phyloP scores from a whole-genome alignment of 495 filamentous ascomycete genomes.

The Parathielavia appendiculata region DNA sequence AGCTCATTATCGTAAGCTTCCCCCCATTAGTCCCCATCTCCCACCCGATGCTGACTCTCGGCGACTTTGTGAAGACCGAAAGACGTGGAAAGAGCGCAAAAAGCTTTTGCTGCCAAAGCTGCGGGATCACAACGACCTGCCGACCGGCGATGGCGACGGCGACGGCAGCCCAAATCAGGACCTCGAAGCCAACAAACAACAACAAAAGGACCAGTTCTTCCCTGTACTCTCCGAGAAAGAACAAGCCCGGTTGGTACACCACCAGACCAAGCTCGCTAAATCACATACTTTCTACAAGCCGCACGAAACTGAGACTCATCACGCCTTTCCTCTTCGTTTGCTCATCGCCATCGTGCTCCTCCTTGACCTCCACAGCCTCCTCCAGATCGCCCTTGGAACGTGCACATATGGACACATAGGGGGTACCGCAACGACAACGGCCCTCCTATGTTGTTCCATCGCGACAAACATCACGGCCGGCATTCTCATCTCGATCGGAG shows the following conservation, averaged over 20 bases:
- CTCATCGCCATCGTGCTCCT: slow-evolving; percentile 66
- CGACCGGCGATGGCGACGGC: slow-evolving; percentile 20
- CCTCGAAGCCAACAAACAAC: slow-evolving; percentile 23
- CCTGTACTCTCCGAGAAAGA: slow-evolving; percentile 57
- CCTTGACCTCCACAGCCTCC: slow-evolving; percentile 66
- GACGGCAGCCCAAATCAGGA: neutral
- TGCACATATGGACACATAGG: slow-evolving; percentile 63
- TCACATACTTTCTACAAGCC: slow-evolving; percentile 83
- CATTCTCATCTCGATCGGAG: slow-evolving; percentile 65
- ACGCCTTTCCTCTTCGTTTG: slow-evolving; percentile 67
- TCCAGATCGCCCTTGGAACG: slow-evolving; percentile 71
- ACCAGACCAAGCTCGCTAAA: slow-evolving; percentile 68
- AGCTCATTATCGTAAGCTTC: slow-evolving; percentile 40
- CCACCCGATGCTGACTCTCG: neutral
- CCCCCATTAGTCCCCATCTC: too few relatives aligned
- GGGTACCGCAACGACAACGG: slow-evolving; percentile 65
- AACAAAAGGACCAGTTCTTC: slow-evolving; percentile 44
- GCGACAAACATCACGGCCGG: slow-evolving; percentile 66
- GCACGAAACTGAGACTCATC: slow-evolving; percentile 73
- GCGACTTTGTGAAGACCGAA: slow-evolving; percentile 47
- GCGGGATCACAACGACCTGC: slow-evolving; percentile 67
- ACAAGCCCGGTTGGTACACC: slow-evolving; percentile 59
- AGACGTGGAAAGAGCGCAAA: slow-evolving; percentile 65
- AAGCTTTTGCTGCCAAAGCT: slow-evolving; percentile 58
- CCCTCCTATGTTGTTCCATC: slow-evolving; percentile 73